phyloP scores from a whole-genome alignment of 2,329 filamentous ascomycete genomes.

The Plenodomus biglobosus region DNA sequence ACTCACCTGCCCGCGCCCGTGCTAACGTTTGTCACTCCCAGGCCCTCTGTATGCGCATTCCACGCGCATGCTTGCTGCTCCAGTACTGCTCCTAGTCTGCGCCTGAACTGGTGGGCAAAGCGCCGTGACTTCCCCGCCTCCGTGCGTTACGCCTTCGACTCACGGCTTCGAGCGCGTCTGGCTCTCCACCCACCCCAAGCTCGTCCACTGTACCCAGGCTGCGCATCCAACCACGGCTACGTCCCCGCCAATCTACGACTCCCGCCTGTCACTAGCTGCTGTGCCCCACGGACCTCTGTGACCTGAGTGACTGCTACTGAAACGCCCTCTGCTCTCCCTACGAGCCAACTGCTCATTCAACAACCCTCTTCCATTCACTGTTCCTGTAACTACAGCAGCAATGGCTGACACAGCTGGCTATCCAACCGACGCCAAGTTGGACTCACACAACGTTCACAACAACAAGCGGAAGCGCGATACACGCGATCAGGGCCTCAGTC shows the following conservation, averaged over 20 bases:
- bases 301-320: background rate
- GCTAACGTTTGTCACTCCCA: constrained; percentile 41
- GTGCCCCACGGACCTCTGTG: constrained; percentile 2
- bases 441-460: constrained; percentile 32
- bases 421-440: constrained; percentile 40
- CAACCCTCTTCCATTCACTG: background rate
- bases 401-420: constrained; percentile 47
- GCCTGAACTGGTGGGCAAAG: constrained; percentile 31
- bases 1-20: constrained; percentile 31
- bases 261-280: constrained; percentile 19
- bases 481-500: constrained; percentile 46
- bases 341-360: background rate
- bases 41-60: constrained; percentile 31
- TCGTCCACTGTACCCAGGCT: constrained; percentile 8
- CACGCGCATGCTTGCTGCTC: constrained; percentile 32
- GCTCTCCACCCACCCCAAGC: background rate
- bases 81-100: constrained; percentile 19
- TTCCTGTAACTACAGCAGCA: background rate
- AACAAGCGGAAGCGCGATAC: constrained; percentile 53
- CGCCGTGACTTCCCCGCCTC: constrained; percentile 18
- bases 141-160: constrained; percentile 29
- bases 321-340: background rate
- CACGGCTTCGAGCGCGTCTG: constrained; percentile 24
- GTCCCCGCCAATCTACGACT: constrained; percentile 20
- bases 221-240: constrained; percentile 17